These are phyloP conservation scores for Echeveria elegans DNA, from an alignment of 164 flowering plant genomes.

Conservation along the genomic window DNA sequence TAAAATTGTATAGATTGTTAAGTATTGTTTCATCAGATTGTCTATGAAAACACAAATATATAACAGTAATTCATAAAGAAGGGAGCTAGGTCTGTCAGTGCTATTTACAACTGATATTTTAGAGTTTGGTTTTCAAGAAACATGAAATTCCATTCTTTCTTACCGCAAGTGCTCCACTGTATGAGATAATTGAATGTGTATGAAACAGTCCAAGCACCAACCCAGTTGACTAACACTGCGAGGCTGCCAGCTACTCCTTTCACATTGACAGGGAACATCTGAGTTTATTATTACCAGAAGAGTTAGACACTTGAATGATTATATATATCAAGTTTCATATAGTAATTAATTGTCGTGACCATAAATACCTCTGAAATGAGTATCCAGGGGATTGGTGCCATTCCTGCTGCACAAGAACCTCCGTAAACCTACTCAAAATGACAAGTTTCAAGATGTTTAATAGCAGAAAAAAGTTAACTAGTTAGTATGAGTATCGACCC, in stretches of 20 bases:
- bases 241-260: slow-evolving; percentile 28
- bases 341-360: too few relatives aligned
- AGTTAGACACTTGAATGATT: not conserved
- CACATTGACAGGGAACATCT: slow-evolving; percentile 2
- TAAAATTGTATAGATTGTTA: too few relatives aligned
- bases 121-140: not conserved
- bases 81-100: too few relatives aligned
- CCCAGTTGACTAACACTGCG: slow-evolving; percentile 73
- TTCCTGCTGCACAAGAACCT: slow-evolving; percentile 3
- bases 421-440: slow-evolving; percentile 3
- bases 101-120: too few relatives aligned
- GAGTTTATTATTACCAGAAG: not conserved
- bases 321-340: too few relatives aligned
- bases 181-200: slow-evolving; percentile 80
- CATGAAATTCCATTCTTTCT: too few relatives aligned
- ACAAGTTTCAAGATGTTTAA: not conserved
- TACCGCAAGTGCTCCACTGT: slow-evolving; percentile 82
- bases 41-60: too few relatives aligned
- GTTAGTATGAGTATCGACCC: not conserved
- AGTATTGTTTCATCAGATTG: too few relatives aligned
- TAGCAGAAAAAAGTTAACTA: not conserved
- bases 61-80: too few relatives aligned
- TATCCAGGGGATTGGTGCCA: slow-evolving; percentile 5
- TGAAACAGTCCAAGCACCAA: slow-evolving; percentile 72
- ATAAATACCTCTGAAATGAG: slow-evolving; percentile 8